Evolutionary conservation across 495 filamentous ascomycete genomes (phyloP), one percentile per base, ranked within the genome.

Genomic region (Trichocladium antarcticum): DNA sequence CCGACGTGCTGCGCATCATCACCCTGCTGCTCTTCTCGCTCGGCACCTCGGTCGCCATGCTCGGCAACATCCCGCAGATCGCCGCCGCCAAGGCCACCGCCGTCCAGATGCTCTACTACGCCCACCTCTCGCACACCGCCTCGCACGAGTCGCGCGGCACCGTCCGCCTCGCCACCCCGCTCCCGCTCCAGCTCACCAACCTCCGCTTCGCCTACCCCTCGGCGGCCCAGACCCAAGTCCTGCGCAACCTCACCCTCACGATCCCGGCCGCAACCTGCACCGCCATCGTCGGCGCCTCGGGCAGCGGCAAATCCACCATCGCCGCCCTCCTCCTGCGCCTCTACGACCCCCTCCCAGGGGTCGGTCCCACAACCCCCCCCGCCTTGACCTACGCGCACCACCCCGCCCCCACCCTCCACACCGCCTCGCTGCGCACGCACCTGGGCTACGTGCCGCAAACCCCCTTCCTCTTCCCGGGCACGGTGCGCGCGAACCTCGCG

Each of bases 231-330:
- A 59, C 56, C 5, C 65, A 74, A 1, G 76, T 84, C 7, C 68
- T 95, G 5, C 68, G 67, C 11, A 62, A 76, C 37, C 58, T 93
- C 38, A 79, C 69, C 32, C 59, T 93, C n/a, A 64, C 54, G 1
- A 75, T 95, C 48, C 50, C 70, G 6, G 54, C 69, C 0, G 78
- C 78, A 16, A 78, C 73, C 0, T 82, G 74, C 50, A 84, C 78
- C 3, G 87, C 86, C 5, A 77, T 95, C 28, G 87, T 92, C 14
- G 89, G 88, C 11, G 63, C 76, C 4, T 95, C 89, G 0, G 93
- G 93, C 0, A 84, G 79, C 20, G 90, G 92, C 0, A 98, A 98
- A 68, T 88, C 82, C 12, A 97, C 93, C 1, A 76, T 96, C 36
- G 77, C 81, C 1, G 80, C 81, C 0, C 67, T 98, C 0, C 73